Evolutionary conservation across 2,329 filamentous ascomycete species (phyloP).

Genomic region (Celoporthe dispersa): DNA sequence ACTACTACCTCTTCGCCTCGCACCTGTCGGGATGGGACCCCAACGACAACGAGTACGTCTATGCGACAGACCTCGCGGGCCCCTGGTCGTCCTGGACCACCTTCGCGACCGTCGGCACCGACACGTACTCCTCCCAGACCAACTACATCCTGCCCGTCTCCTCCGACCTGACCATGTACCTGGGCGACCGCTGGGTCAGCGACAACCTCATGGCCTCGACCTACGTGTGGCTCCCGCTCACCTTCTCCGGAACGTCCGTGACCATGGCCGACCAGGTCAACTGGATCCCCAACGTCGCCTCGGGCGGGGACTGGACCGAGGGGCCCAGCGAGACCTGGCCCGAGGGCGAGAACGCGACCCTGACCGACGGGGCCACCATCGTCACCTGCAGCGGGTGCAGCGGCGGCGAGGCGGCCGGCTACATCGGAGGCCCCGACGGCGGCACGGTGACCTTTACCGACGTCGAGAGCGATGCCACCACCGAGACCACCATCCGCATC

Average conservation of each 20-base stretch:
- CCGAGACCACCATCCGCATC: constrained; percentile 57
- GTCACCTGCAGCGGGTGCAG: constrained; percentile 59
- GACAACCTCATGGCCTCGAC: constrained; percentile 62
- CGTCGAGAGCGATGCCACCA: constrained; percentile 48
- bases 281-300: constrained; percentile 49
- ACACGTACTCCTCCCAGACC: constrained; percentile 63
- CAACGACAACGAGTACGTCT: constrained; percentile 61
- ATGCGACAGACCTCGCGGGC: constrained; percentile 24
- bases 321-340: constrained; percentile 51
- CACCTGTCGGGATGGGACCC: constrained; percentile 59
- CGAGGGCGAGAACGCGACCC: constrained; percentile 55
- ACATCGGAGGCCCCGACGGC: constrained; percentile 53
- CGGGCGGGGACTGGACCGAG: constrained; percentile 33
- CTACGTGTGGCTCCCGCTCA: constrained; percentile 69
- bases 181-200: constrained; percentile 69
- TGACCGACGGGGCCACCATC: constrained; percentile 50
- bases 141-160: constrained; percentile 58
- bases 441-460: constrained; percentile 53
- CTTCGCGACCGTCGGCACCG: constrained; percentile 60
- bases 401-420: constrained; percentile 54
- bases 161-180: constrained; percentile 54
- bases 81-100: constrained; percentile 65
- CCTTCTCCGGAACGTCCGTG: constrained; percentile 56
- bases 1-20: constrained; percentile 69
- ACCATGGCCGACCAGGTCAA: constrained; percentile 57